These are phyloP conservation scores for Pyrenula aspistea DNA, from an alignment of 495 filamentous ascomycete species.

Conservation along the genomic window DNA sequence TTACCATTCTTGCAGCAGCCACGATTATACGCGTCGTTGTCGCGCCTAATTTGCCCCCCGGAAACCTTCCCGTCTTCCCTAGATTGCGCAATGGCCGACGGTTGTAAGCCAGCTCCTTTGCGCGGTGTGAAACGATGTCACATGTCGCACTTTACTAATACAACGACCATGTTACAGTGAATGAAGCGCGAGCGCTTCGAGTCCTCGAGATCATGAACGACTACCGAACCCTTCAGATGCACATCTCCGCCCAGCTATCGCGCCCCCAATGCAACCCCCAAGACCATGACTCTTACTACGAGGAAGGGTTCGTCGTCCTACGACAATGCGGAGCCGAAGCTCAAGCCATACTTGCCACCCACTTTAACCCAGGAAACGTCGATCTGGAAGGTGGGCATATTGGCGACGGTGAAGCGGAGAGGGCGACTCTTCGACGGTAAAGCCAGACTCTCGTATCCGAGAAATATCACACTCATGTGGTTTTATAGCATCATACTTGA, in stretches of 20 bases:
- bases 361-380: conserved; percentile 36
- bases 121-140: conserved; percentile 1
- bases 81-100: conserved; percentile 40
- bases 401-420: conserved; percentile 56
- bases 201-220: conserved; percentile 77
- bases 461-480: background rate
- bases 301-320: conserved; percentile 65
- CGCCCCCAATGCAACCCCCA: conserved; percentile 10
- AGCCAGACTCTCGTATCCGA: background rate
- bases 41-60: background rate
- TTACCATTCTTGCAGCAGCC: background rate
- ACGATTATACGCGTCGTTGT: background rate
- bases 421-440: conserved; percentile 68
- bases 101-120: conserved; percentile 33
- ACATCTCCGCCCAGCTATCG: conserved; percentile 53
- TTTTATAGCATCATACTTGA: conserved; percentile 59
- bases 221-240: conserved; percentile 71
- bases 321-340: conserved; percentile 65
- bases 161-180: conserved; percentile 41
- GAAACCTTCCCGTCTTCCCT: background rate
- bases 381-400: conserved; percentile 32
- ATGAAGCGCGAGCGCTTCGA: conserved; percentile 68
- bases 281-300: conserved; percentile 57
- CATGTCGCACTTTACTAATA: background rate
- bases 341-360: conserved; percentile 59